Evolutionary conservation across 1,284 basidiomycete species (phyloP), one percentile per base, ranked within the genome.

Genomic region (Boletus sp.): DNA sequence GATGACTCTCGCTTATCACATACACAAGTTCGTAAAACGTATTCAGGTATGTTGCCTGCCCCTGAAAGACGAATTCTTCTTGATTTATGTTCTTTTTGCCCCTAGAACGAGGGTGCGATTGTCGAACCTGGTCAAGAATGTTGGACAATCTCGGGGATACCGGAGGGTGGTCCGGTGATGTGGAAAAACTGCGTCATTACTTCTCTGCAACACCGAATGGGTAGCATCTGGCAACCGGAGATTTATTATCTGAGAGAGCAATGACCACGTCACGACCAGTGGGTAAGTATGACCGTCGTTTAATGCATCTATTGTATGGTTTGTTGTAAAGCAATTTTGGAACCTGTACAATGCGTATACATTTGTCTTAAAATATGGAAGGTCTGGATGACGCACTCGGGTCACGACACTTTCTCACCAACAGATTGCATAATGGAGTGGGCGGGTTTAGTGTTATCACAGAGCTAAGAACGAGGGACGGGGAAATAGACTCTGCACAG

Each of bases 151-250:
- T 57, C 44, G 14, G 47, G 39, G 34, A 19, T 38, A 25, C 25
- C 33, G 12, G 48, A 50, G 2, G 46, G 34, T n/a, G 38, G 35
- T 49, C 48, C 54, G 37, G 56, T 56, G 14, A 42, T 40, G 19
- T 64, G 65, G 65, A 51, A 57, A 32, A 58, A 67, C 32, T 54
- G 71, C 8, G 57, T 70, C 41, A 64, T 75, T 48, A 69, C 67
- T 38, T 57, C 60, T 26, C 49, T 76, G 39, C 54, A 66, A 7
- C 74, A 76, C 49, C 57, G 61, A 41, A 67, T 62, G 14, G 70
- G 70, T 13, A 60, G 66, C 20, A 58, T 60, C 30, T 75, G 74
- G 71, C 70, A 73, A 45, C 62, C 69, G 19, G 72, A 73, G 43
- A 56, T 76, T 33, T 70, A 61, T 47, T 56, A 36, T 44, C 50